Evolutionary conservation across 805 yeast species (phyloP).

Genomic region (Candida ulmi): DNA sequence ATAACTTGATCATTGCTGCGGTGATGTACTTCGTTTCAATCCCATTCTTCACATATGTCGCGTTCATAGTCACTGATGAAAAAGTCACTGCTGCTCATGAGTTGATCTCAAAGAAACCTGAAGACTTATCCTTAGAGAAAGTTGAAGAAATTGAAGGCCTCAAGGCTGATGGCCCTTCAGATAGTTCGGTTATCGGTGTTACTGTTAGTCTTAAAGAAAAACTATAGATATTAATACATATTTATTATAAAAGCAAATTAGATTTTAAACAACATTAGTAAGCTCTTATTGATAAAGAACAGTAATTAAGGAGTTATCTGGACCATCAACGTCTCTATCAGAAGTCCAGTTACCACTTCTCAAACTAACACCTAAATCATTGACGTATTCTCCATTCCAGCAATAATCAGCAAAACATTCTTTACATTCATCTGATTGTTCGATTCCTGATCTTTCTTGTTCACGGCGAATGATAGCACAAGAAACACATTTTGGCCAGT

Average conservation of each 20-base stretch:
- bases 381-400: conserved; percentile 52
- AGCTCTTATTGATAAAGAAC: no score
- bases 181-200: background rate
- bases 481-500: conserved; percentile 71
- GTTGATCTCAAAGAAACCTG: background rate
- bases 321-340: background rate
- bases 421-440: conserved; percentile 59
- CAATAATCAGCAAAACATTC: conserved; percentile 65
- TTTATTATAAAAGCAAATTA: no score
- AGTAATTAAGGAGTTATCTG: background rate
- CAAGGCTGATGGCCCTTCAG: background rate
- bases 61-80: background rate
- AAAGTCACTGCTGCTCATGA: background rate
- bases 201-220: background rate
- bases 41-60: conserved; percentile 5
- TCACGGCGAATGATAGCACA: conserved; percentile 79
- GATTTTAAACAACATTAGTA: background rate
- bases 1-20: conserved; percentile 21
- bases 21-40: conserved; percentile 17
- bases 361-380: background rate
- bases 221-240: no score
- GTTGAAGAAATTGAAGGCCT: background rate
- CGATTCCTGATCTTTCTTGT: conserved; percentile 54
- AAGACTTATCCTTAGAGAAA: background rate
- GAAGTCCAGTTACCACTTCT: background rate